These are phyloP conservation scores for Russula olivacea DNA, from an alignment of 768 basidiomycete species.

Conservation along the genomic window DNA sequence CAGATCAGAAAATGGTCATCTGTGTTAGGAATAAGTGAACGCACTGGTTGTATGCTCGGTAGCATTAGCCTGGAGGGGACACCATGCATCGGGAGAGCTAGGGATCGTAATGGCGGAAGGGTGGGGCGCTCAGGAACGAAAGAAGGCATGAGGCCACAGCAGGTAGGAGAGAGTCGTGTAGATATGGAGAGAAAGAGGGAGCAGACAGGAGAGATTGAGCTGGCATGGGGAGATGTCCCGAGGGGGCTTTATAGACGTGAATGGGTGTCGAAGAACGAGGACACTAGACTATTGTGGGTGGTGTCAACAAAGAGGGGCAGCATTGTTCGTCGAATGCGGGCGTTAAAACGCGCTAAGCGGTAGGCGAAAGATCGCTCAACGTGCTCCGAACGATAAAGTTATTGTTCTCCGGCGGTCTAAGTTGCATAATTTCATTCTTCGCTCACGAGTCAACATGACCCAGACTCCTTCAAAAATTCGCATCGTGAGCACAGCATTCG, in stretches of 20 bases:
- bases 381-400: not conserved
- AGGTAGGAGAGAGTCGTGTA: not conserved
- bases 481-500: constrained; percentile 16
- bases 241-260: constrained; percentile 18
- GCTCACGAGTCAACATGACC: constrained; percentile 8
- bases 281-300: constrained; percentile 20
- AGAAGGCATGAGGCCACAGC: constrained; percentile 11
- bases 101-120: constrained; percentile 21
- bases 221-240: not conserved
- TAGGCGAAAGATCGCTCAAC: constrained; percentile 1
- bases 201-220: constrained; percentile 1
- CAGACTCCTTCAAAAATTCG: constrained; percentile 18
- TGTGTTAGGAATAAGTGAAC: not conserved
- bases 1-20: constrained; percentile 1
- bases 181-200: not conserved
- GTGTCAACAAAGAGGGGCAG: constrained; percentile 7
- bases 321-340: constrained; percentile 20
- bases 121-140: constrained; percentile 21
- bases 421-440: not conserved
- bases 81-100: constrained; percentile 22
- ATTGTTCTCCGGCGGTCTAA: not conserved
- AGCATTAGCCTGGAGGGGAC: constrained; percentile 9
- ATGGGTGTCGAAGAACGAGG: not conserved
- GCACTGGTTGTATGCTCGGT: constrained; percentile 14
- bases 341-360: not conserved